phyloP scores from a whole-genome alignment of 2,329 filamentous ascomycete species.

The Fusarium sp. region DNA sequence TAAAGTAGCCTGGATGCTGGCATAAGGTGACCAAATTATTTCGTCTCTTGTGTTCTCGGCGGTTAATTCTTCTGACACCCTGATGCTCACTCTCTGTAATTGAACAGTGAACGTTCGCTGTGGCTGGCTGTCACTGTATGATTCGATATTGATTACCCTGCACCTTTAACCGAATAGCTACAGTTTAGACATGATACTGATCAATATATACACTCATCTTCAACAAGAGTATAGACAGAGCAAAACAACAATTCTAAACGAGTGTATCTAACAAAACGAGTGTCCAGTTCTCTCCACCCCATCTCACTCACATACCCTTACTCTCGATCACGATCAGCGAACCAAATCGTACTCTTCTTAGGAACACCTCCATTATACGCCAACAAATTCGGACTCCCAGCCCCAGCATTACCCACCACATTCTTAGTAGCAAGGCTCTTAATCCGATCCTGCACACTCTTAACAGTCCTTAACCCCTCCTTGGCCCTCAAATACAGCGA shows the following conservation, averaged over 20 bases:
- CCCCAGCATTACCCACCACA: conserved; percentile 50
- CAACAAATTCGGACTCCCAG: conserved; percentile 57
- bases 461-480: conserved; percentile 54
- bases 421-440: conserved; percentile 55
- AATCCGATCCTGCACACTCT: conserved; percentile 56
- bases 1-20: no score
- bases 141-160: background rate
- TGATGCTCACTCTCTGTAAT: no score
- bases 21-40: no score
- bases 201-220: no score
- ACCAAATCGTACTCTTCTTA: background rate
- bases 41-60: no score
- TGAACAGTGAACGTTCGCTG: no score
- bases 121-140: no score
- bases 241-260: background rate
- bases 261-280: conserved; percentile 14
- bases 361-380: conserved; percentile 58
- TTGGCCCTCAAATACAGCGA: conserved; percentile 60
- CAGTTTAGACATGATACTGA: no score
- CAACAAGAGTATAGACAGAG: no score
- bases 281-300: background rate
- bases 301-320: background rate
- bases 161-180: no score
- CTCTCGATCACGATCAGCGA: background rate
- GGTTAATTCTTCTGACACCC: no score